Evolutionary conservation across 2,329 filamentous ascomycete genomes (phyloP), one percentile per base, ranked within the genome.

Genomic region (Fusarium succisae): DNA sequence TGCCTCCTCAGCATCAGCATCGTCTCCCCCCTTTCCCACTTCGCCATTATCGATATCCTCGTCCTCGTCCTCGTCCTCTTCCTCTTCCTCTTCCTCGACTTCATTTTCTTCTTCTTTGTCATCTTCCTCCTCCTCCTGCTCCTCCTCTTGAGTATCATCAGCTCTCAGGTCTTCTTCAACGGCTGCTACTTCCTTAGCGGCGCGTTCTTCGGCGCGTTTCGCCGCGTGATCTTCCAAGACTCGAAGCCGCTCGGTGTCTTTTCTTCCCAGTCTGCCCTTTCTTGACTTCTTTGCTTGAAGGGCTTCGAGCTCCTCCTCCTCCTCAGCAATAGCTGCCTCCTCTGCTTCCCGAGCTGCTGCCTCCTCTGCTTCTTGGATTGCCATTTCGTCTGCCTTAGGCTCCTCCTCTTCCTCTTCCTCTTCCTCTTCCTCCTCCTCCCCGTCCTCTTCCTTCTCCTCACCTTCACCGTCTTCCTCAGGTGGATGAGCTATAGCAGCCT

Each of bases 141-240:
- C 62, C 59, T 74, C 63, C 73, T 86, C 84, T 30, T 70, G 71
- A 10, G 43, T 66, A 24, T 68, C 60, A 14, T 47, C 43, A 6
- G 14, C 30, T 37, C 32, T 13, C 8, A 39, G 47, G 11, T 43
- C n/a, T 54, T 63, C 63, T 9, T n/a, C 38, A 6, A 12, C 24
- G 14, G 57, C 64, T 8, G 66, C 66, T 22, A 73, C 77, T 39
- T 77, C 79, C 38, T 70, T 70, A 20, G 75, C 78, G 38, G 74
- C 74, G 8, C 69, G 75, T 50, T 76, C 76, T 48, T 73, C 66
- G 18, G 70, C 74, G 17, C 69, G 57, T 39, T 56, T 55, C 20
- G 61, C 68, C 26, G 66, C 75, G 28, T 75, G 76, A 14, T 74
- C 70, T 26, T 75, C 67, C 5, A 78, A 58, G 37, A 76, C 37